Conservation (phyloP, 176 grass and related monocot genomes). For the Microstegium vimineum region DNA sequence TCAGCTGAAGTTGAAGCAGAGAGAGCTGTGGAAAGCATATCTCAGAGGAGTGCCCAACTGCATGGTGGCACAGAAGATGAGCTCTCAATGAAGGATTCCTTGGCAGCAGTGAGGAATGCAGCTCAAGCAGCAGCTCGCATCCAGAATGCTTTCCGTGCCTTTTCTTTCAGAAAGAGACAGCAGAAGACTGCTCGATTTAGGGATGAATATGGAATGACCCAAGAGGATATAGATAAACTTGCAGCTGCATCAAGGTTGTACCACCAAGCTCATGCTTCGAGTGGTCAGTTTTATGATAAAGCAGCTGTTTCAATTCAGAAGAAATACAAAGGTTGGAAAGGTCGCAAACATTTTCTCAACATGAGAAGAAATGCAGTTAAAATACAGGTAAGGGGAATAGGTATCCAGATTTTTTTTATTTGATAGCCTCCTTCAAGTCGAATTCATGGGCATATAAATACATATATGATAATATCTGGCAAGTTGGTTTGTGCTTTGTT, state of each 20-base stretch:
- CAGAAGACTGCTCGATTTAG: conserved; percentile 39
- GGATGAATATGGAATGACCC: conserved; percentile 91
- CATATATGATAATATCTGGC: neutral
- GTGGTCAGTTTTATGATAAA: conserved; percentile 68
- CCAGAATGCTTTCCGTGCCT: conserved; percentile 90
- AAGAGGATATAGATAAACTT: conserved; percentile 83
- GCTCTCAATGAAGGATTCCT: conserved; percentile 82
- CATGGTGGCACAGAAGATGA: conserved; percentile 74
- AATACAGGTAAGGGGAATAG: conserved; percentile 69
- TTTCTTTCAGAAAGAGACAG: conserved; percentile 88
- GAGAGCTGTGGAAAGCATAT: conserved; percentile 64
- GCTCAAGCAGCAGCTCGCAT: conserved; percentile 93
- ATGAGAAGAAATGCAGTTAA: conserved; percentile 84
- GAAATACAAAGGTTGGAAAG: conserved; percentile 93
- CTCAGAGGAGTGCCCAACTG: conserved; percentile 49
- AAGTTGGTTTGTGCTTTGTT: neutral
- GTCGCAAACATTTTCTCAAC: conserved; percentile 70
- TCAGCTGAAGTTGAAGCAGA: conserved; percentile 66
- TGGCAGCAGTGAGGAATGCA: conserved; percentile 94
- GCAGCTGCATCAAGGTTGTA: conserved; percentile 62
- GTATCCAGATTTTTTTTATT: neutral
- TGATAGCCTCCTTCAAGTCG: conserved; percentile 6
- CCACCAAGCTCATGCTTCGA: conserved; percentile 32
- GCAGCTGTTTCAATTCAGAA: conserved; percentile 97
- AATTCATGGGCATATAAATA: conserved; percentile 1